Conservation (phyloP, 257 asterid genomes). For the Ilex aquifolium region DNA sequence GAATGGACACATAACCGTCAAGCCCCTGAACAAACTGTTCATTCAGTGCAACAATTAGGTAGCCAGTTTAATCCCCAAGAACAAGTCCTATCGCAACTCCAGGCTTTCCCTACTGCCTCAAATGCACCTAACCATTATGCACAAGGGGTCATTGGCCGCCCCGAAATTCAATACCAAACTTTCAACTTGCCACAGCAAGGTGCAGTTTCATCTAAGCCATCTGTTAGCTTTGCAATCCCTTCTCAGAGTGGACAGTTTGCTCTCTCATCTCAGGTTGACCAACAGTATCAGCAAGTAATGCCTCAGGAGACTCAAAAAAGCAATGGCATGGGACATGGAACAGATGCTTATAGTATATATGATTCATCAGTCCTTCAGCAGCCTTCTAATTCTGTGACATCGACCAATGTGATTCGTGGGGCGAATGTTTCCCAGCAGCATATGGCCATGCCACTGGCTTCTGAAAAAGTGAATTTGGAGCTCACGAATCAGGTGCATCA, state of each 20-base stretch:
- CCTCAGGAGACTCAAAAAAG: slow-evolving; percentile 35
- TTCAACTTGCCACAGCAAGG: slow-evolving; percentile 35
- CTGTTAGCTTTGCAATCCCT: slow-evolving; percentile 29
- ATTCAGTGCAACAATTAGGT: slow-evolving; percentile 36
- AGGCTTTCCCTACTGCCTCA: slow-evolving; percentile 35
- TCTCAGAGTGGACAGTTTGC: slow-evolving; percentile 41
- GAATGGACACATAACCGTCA: slow-evolving; percentile 51
- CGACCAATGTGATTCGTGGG: slow-evolving; percentile 43
- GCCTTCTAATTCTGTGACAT: slow-evolving; percentile 36
- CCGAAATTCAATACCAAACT: slow-evolving; percentile 38
- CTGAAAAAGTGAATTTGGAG: slow-evolving; percentile 28
- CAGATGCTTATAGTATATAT: slow-evolving; percentile 46
- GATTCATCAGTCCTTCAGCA: slow-evolving; percentile 50
- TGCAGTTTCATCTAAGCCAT: slow-evolving; percentile 30
- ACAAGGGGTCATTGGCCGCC: slow-evolving; percentile 33
- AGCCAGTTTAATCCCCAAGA: slow-evolving; percentile 43
- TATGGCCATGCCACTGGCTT: slow-evolving; percentile 34
- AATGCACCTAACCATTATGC: slow-evolving; percentile 30
- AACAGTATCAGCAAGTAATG: slow-evolving; percentile 44
- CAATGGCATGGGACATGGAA: slow-evolving; percentile 39
- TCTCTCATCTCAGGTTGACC: slow-evolving; percentile 37
- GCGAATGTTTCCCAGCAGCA: slow-evolving; percentile 39
- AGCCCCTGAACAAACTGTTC: slow-evolving; percentile 34
- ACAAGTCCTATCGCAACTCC: slow-evolving; percentile 40
- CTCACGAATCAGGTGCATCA: slow-evolving; percentile 44